phyloP scores from a whole-genome alignment of 495 filamentous ascomycete genomes.

The Massariosphaeria phaeospora region DNA sequence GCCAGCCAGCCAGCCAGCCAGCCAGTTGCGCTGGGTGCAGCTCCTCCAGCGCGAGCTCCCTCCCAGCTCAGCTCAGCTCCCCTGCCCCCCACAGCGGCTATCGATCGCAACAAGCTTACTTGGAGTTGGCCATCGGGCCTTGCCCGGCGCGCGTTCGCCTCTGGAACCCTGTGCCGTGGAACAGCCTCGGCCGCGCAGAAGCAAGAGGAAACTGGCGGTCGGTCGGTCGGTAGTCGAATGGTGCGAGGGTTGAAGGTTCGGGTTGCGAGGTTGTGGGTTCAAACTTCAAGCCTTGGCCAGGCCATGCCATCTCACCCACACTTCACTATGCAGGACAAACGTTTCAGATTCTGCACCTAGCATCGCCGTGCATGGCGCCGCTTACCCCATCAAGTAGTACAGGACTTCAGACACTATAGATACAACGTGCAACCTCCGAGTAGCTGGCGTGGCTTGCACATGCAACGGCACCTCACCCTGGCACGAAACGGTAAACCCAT shows the following conservation, averaged over 20 bases:
- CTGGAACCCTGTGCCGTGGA: not conserved
- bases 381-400: slow-evolving; percentile 2
- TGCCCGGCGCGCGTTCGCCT: slow-evolving; percentile 21
- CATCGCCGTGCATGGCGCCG: slow-evolving; percentile 4
- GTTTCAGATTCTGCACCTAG: slow-evolving; percentile 22
- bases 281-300: too few relatives aligned
- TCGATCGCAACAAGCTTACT: slow-evolving; percentile 42
- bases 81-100: not conserved
- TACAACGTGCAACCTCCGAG: too few relatives aligned
- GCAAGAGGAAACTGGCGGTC: not conserved
- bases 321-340: slow-evolving; percentile 10
- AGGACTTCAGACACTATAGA: too few relatives aligned
- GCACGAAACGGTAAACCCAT: too few relatives aligned
- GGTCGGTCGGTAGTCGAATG: not conserved
- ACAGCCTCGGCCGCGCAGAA: slow-evolving; percentile 10
- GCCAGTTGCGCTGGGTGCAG: not conserved
- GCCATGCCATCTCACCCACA: not conserved
- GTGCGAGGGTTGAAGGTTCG: not conserved
- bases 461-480: too few relatives aligned
- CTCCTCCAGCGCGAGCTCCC: not conserved
- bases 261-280: not conserved
- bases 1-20: too few relatives aligned
- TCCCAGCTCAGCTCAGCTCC: not conserved
- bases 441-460: too few relatives aligned
- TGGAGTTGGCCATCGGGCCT: slow-evolving; percentile 59